These are phyloP conservation scores for Sedum album DNA, from an alignment of 164 flowering plant species.

Conservation along the genomic window DNA sequence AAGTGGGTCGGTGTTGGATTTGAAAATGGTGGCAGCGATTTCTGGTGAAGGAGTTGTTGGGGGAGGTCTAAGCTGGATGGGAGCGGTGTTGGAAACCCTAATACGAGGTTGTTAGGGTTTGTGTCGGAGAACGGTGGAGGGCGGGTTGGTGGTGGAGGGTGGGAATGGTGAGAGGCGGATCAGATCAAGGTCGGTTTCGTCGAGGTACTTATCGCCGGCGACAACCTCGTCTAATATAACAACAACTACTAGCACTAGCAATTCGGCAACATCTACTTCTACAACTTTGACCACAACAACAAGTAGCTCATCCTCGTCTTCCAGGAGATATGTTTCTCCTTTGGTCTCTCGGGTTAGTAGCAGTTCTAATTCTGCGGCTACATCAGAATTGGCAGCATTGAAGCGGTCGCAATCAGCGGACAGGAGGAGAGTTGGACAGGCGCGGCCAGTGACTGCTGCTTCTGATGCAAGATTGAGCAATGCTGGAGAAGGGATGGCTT, in stretches of 20 bases:
- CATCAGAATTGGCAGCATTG: constrained; percentile 14
- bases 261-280: constrained; percentile 13
- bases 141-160: constrained; percentile 24
- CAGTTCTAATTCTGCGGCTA: constrained; percentile 13
- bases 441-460: constrained; percentile 29
- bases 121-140: constrained; percentile 38
- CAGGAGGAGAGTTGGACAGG: constrained; percentile 44
- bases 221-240: constrained; percentile 28
- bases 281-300: constrained; percentile 14
- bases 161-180: constrained; percentile 27
- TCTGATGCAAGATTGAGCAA: constrained; percentile 25
- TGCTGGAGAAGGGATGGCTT: constrained; percentile 34
- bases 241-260: constrained; percentile 16
- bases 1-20: constrained; percentile 20
- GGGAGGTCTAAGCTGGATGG: background rate
- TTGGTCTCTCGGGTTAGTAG: constrained; percentile 29
- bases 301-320: constrained; percentile 16
- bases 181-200: constrained; percentile 55
- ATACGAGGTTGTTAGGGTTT: constrained; percentile 35
- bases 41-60: constrained; percentile 20
- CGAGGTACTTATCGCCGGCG: constrained; percentile 68
- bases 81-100: constrained; percentile 11
- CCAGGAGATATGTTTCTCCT: constrained; percentile 64
- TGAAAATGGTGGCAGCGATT: constrained; percentile 66
- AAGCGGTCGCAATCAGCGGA: constrained; percentile 74